Evolutionary conservation across 176 grass and related monocot genomes (phyloP), one percentile per base, ranked within the genome.

Genomic region (Oryza rufipogon): DNA sequence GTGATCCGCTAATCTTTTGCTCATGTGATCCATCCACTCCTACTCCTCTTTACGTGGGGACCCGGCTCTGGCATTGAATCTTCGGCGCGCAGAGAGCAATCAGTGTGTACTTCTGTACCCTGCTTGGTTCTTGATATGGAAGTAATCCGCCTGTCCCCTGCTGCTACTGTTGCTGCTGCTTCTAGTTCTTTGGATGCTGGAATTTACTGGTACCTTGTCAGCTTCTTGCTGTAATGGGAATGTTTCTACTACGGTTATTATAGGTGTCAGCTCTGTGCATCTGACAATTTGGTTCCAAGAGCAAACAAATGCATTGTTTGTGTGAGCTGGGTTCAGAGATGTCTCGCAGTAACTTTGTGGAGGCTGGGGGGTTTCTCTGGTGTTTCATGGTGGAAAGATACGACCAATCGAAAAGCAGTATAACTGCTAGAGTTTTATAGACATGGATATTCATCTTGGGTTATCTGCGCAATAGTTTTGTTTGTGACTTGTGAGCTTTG

Each of bases 131-230:
- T 89, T 89, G 42, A 86, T 77, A 79, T 19, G 5, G 78, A 56
- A 81, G 78, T 86, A 66, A 89, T 70, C 88, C 1, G 32, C 68
- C 54, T 89, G 88, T 89, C 83, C 65, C 72, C n/a, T 81, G 41
- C 42, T 11, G 75, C 54, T 16, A 13, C 38, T n/a, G 42, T 10
- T 44, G 15, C 15, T 52, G 16, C 9, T 84, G 61, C 28, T 75
- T 36, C 34, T 36, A 20, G 20, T 23, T 63, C 20, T 3, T 11
- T 3, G 20, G 8, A 4, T 63, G 9, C 58, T 63, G 58, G 56
- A 60, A 22, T 8, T 84, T 72, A 75, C 6, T 75, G 41, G 10
- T 76, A 36, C 30, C 44, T 71, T n/a, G 46, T 25, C 78, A 23
- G 42, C n/a, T 88, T 34, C 64, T 79, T 60, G 22, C 39, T 81